These are phyloP conservation scores for Aspergillus pseudoglaucus DNA, from an alignment of 2,329 filamentous ascomycete species.

Conservation along the genomic window DNA sequence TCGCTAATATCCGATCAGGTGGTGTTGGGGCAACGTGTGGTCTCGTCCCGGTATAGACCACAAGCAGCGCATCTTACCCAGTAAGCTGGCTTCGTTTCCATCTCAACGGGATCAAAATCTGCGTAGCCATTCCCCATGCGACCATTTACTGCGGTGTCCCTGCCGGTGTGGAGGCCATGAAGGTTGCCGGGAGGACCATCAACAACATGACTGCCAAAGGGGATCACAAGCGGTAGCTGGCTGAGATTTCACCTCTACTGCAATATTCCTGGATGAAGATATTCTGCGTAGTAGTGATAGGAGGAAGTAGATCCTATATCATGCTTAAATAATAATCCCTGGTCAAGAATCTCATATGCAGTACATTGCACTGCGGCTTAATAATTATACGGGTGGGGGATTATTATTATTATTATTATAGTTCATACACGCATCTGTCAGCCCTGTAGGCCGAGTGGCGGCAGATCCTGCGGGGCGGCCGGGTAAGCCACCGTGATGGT, in stretches of 20 bases:
- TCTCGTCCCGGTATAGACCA: background rate
- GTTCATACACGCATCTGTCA: too few species aligned
- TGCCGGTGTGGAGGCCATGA: constrained; percentile 37
- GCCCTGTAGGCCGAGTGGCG: too few species aligned
- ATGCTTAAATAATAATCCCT: too few species aligned
- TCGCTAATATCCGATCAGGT: background rate
- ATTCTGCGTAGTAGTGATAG: too few species aligned
- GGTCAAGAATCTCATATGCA: too few species aligned
- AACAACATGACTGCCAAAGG: constrained; percentile 21
- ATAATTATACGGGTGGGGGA: too few species aligned
- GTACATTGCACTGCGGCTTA: too few species aligned
- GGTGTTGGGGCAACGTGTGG: constrained; percentile 2
- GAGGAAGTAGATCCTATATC: too few species aligned
- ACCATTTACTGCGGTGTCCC: constrained; percentile 40
- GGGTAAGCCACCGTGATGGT: too few species aligned
- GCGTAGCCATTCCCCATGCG: constrained; percentile 32
- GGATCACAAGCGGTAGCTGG: constrained; percentile 13
- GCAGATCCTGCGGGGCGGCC: too few species aligned
- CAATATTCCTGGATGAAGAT: too few species aligned
- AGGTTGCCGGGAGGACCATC: constrained; percentile 23
- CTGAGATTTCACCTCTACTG: background rate
- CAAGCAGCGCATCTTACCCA: constrained; percentile 1
- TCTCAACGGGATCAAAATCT: constrained; percentile 51
- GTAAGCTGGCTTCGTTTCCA: constrained; percentile 17
- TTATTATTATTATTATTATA: too few species aligned